phyloP scores from a whole-genome alignment of 139 green algal species.

The Chlorella sp. region DNA sequence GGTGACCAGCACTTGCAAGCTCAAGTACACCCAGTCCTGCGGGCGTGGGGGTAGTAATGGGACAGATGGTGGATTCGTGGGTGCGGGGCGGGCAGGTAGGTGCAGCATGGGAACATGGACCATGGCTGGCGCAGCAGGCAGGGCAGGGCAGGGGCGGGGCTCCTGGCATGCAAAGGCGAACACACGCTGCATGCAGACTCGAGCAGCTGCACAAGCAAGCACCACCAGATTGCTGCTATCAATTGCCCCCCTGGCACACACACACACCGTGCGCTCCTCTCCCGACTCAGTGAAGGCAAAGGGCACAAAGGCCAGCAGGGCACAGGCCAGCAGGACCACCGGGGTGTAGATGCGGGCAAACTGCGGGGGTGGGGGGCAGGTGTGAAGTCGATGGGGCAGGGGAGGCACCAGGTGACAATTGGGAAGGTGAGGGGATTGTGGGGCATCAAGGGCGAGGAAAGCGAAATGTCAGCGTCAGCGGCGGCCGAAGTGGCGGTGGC shows the following conservation, averaged over 20 bases:
- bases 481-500: no score
- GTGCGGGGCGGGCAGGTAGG: background rate
- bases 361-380: background rate
- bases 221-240: background rate
- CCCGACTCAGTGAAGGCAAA: slow-evolving; percentile 25
- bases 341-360: slow-evolving; percentile 85
- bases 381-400: no score
- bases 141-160: no score
- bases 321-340: slow-evolving; percentile 62
- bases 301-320: slow-evolving; percentile 64
- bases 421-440: no score
- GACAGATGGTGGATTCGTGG: background rate
- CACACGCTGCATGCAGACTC: no score
- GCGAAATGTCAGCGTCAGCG: no score
- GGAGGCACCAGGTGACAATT: no score
- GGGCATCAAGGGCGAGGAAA: no score
- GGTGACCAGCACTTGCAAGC: slow-evolving; percentile 81
- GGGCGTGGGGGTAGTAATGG: background rate
- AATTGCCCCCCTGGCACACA: slow-evolving; percentile 16
- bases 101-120: background rate
- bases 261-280: no score
- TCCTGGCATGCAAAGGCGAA: no score
- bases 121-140: no score
- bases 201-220: no score
- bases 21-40: slow-evolving; percentile 72